A percentile compares a stretch with the other conserved stretches of the same genome.
These are phyloP conservation scores for Penicillium diatomitis DNA, from an alignment of 495 filamentous ascomycete genomes.

Conservation along the genomic window DNA sequence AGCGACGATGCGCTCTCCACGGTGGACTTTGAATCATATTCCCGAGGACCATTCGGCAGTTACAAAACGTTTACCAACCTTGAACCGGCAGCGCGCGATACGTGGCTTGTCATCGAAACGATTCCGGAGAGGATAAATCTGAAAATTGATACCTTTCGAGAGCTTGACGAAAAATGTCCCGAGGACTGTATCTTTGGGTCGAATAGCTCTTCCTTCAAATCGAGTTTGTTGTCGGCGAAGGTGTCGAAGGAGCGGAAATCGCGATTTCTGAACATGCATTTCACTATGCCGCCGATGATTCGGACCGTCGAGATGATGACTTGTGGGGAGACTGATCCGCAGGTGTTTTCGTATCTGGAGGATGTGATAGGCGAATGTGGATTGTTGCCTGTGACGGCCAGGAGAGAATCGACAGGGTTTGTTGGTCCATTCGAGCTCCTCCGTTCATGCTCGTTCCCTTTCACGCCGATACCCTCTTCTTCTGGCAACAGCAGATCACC, in stretches of 20 bases:
- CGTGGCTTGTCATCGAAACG: slow-evolving; percentile 42
- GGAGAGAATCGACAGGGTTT: slow-evolving; percentile 42
- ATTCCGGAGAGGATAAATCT: slow-evolving; percentile 42
- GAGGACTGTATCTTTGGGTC: slow-evolving; percentile 40
- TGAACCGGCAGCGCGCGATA: slow-evolving; percentile 13
- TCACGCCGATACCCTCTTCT: too few species aligned
- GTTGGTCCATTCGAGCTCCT: neutral
- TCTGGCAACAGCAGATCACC: too few species aligned
- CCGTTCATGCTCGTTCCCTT: neutral
- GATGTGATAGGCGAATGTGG: slow-evolving; percentile 32
- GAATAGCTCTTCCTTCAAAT: slow-evolving; percentile 27
- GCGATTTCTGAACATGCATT: slow-evolving; percentile 41
- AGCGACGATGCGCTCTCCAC: slow-evolving; percentile 1
- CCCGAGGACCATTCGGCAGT: slow-evolving; percentile 8
- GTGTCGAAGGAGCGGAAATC: slow-evolving; percentile 6
- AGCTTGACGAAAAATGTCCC: slow-evolving; percentile 32
- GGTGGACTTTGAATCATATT: slow-evolving; percentile 4
- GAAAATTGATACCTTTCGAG: slow-evolving; percentile 36
- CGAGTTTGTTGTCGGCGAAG: slow-evolving; percentile 18
- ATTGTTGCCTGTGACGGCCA: slow-evolving; percentile 24
- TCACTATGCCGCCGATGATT: slow-evolving; percentile 42
- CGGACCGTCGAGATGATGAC: slow-evolving; percentile 49
- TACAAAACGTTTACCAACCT: slow-evolving; percentile 18
- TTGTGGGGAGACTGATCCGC: slow-evolving; percentile 34
- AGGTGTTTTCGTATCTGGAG: slow-evolving; percentile 35